These are phyloP conservation scores for Chamaenerion angustifolium DNA, from an alignment of 345 rosid genomes.

Conservation along the genomic window DNA sequence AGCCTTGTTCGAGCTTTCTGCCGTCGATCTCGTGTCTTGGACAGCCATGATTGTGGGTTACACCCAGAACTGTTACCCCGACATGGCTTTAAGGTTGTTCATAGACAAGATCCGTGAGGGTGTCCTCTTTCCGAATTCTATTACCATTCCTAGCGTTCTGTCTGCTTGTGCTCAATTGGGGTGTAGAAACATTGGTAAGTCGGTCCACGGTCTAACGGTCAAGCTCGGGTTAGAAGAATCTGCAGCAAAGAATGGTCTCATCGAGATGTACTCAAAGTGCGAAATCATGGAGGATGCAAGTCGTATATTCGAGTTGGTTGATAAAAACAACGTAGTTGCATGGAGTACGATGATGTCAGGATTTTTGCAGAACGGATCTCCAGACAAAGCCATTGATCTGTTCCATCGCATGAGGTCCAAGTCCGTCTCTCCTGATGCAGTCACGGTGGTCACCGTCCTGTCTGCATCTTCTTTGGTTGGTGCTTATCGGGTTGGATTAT, in stretches of 20 bases:
- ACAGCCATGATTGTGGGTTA: slow-evolving; percentile 90
- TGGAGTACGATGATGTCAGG: slow-evolving; percentile 91
- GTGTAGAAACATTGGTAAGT: slow-evolving; percentile 39
- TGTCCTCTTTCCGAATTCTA: slow-evolving; percentile 43
- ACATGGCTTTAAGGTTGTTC: slow-evolving; percentile 51
- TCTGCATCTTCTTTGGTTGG: slow-evolving; percentile 66
- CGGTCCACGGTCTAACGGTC: slow-evolving; percentile 43
- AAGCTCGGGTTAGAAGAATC: slow-evolving; percentile 50
- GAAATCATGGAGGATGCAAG: slow-evolving; percentile 38
- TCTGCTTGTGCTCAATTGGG: slow-evolving; percentile 52
- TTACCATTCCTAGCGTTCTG: slow-evolving; percentile 52
- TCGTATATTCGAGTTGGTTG: slow-evolving; percentile 36
- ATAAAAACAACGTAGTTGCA: slow-evolving; percentile 40
- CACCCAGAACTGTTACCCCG: slow-evolving; percentile 38
- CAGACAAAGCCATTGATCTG: slow-evolving; percentile 33
- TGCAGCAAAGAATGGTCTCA: slow-evolving; percentile 54
- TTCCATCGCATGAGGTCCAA: slow-evolving; percentile 45
- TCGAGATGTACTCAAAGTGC: slow-evolving; percentile 90
- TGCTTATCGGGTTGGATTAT: slow-evolving; percentile 39
- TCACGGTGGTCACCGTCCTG: slow-evolving; percentile 51
- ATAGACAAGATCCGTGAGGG: slow-evolving; percentile 25
- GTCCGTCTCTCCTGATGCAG: slow-evolving; percentile 55
- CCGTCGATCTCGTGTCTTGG: slow-evolving; percentile 54
- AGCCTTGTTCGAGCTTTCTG: slow-evolving; percentile 31
- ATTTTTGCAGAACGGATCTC: slow-evolving; percentile 52